Evolutionary conservation across 108 stramenopile species (phyloP), one percentile per base, ranked within the genome.

Genomic region (Skeletonema menzelii): DNA sequence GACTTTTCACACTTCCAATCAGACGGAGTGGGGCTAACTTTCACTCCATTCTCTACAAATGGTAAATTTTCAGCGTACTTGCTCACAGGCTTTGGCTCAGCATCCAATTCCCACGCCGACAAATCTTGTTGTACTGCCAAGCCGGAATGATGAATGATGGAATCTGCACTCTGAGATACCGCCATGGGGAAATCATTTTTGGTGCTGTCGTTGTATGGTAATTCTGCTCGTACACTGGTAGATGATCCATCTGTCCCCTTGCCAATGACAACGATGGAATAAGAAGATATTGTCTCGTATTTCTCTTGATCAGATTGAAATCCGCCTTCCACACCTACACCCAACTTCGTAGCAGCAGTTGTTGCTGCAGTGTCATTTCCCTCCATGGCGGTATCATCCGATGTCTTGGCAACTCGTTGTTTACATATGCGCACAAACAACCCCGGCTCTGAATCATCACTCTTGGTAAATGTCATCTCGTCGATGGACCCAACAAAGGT

Each of bases 321-420:
- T 22, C 98, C 98, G 27, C 98, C 98, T 47, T 93, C 91, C 20
- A 97, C 87, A 14, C 97, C 97, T 30, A 99, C 81, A 7, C 89
- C 99, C 20, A 99, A 62, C 56, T 95, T 95, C 24, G 96, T 94
- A 6, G 83, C 87, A 38, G 59, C 63, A 46, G 53, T 64, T 1
- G 5, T 26, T 30, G 32, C 59, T 19, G 46, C 12, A 19, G 46
- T 4, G 0, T 1, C 4, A 0, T 8, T 53, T 6, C 24, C 49
- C 49, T 37, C 49, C 20, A 20, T 53, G 49, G 20, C 5, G 49
- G 49, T 7, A 53, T 53, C 49, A 53, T 53, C 49, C 1, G 20
- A 53, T 8, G 49, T 53, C 64, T 89, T 87, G 26, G 46, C 58
- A 27, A 82, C 72, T 11, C 87, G 77, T 13, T 84, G 68, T 72